These are phyloP conservation scores for Pterocarpus santalinus DNA, from an alignment of 306 rosid species.

Conservation along the genomic window DNA sequence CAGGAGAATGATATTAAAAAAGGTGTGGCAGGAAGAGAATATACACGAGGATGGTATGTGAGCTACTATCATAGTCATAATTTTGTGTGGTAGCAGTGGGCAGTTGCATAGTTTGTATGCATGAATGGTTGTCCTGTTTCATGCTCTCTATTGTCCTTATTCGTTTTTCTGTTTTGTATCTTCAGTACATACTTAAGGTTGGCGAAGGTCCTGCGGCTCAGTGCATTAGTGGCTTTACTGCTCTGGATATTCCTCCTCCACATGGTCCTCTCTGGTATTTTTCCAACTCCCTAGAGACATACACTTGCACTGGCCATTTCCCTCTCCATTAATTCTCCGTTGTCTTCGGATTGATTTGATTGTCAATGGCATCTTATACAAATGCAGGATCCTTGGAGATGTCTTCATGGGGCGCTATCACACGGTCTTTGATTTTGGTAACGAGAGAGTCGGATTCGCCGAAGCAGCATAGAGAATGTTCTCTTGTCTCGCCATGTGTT, in stretches of 20 bases:
- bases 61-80: background rate
- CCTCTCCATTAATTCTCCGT: background rate
- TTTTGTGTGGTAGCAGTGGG: conserved; percentile 21
- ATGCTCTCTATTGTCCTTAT: conserved; percentile 17
- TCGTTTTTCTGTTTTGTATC: conserved; percentile 42
- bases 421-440: conserved; percentile 85
- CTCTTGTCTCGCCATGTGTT: conserved; percentile 1
- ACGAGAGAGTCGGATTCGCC: conserved; percentile 83
- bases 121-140: conserved; percentile 5
- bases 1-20: no score
- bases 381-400: conserved; percentile 90
- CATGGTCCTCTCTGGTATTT: conserved; percentile 91
- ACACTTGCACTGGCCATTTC: background rate
- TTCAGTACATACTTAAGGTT: conserved; percentile 85
- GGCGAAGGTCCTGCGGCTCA: conserved; percentile 80
- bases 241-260: conserved; percentile 87
- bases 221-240: conserved; percentile 93
- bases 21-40: no score
- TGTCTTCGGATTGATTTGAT: conserved; percentile 10
- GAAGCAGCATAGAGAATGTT: conserved; percentile 69
- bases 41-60: no score
- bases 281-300: conserved; percentile 2
- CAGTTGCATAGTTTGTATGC: conserved; percentile 5
- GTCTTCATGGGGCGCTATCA: conserved; percentile 94
- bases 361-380: conserved; percentile 26